Conservation (phyloP, 2,329 filamentous ascomycete genomes). For the Alternaria infectoria region DNA sequence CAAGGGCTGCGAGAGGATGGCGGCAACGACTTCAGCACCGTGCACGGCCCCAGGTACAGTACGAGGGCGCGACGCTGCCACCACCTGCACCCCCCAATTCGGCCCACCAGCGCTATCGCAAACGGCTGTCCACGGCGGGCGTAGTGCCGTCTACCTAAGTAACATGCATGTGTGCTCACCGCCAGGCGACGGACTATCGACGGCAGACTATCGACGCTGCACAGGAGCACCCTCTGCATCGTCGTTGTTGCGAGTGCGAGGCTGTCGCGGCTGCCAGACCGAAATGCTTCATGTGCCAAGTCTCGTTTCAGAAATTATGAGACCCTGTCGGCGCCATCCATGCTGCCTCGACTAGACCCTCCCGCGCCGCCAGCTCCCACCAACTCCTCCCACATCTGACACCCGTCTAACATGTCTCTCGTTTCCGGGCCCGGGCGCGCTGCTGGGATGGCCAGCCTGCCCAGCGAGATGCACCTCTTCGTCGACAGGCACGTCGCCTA, state of each 20-base stretch:
- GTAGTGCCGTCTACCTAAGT: neutral
- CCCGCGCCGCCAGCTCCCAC: neutral
- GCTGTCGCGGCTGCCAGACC: neutral
- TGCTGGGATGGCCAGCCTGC: conserved; percentile 46
- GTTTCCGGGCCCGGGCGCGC: conserved; percentile 66
- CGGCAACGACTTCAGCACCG: conserved; percentile 23
- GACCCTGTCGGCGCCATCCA: conserved; percentile 8
- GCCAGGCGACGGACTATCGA: neutral
- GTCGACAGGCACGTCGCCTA: conserved; percentile 82
- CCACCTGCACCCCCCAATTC: conserved; percentile 16
- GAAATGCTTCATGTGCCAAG: conserved; percentile 5
- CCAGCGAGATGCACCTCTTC: conserved; percentile 59
- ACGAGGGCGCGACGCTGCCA: conserved; percentile 17
- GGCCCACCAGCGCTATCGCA: conserved; percentile 3
- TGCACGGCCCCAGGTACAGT: conserved; percentile 26
- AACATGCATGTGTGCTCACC: too few relatives aligned
- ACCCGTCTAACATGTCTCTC: conserved; percentile 59
- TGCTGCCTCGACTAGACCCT: conserved; percentile 4
- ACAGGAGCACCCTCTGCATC: neutral
- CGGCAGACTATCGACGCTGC: neutral
- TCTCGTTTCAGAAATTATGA: conserved; percentile 7
- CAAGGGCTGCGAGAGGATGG: conserved; percentile 23
- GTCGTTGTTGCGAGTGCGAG: neutral
- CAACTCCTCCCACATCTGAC: neutral
- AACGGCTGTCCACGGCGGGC: conserved; percentile 12